phyloP scores from a whole-genome alignment of 345 rosid species.

The Pelargonium nanum region DNA sequence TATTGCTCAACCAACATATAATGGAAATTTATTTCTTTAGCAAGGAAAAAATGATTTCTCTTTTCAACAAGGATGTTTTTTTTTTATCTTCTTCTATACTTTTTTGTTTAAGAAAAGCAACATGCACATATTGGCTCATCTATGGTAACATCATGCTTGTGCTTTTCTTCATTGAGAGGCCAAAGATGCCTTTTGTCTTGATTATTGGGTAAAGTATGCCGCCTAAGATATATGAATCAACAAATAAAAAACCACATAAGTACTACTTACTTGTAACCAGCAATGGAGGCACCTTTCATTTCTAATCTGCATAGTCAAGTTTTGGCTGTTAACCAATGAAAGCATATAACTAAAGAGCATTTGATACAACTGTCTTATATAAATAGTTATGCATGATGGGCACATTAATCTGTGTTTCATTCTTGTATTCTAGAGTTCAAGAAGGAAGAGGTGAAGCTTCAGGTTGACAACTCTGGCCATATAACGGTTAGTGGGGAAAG shows the following conservation, averaged over 20 bases:
- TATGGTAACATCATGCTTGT: not conserved
- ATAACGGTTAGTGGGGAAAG: constrained; percentile 36
- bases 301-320: not conserved
- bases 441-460: constrained; percentile 36
- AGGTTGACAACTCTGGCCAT: constrained; percentile 13
- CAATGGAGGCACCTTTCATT: too few species aligned
- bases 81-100: not conserved
- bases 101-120: not conserved
- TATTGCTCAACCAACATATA: not conserved
- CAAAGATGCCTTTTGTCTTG: not conserved
- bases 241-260: not conserved
- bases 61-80: not conserved
- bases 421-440: constrained; percentile 19
- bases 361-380: not conserved
- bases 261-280: not conserved
- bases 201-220: not conserved
- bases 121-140: not conserved
- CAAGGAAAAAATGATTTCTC: not conserved
- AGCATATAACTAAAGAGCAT: too few species aligned
- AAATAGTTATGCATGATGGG: not conserved
- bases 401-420: not conserved
- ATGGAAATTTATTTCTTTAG: not conserved
- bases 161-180: not conserved
- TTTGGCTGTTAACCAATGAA: too few species aligned
- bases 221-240: not conserved